phyloP scores from a whole-genome alignment of 1,284 basidiomycete species.

The Ceratobasidium sp. region DNA sequence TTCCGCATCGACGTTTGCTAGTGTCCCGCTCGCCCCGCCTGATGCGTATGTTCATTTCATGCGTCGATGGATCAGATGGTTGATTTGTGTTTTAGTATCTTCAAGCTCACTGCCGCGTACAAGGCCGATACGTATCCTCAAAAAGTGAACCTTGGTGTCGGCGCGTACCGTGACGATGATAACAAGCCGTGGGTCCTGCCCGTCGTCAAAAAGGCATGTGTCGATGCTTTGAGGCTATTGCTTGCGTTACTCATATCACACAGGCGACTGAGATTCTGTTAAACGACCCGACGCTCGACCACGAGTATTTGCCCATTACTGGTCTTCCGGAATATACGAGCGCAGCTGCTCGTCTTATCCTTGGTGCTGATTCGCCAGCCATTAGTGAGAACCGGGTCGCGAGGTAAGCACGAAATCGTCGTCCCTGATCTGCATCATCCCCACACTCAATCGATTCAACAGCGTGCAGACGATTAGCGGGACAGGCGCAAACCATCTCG shows the following conservation, averaged over 20 bases:
- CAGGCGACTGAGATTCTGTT: slow-evolving; percentile 79
- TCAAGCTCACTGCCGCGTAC: slow-evolving; percentile 89
- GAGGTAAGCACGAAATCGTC: slow-evolving; percentile 46
- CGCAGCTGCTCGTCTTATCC: slow-evolving; percentile 82
- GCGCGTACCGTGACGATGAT: slow-evolving; percentile 87
- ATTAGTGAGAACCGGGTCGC: slow-evolving; percentile 72
- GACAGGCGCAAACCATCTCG: slow-evolving; percentile 95
- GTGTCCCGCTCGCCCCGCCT: slow-evolving; percentile 79
- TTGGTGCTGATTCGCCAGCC: slow-evolving; percentile 76
- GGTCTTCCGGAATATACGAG: slow-evolving; percentile 83
- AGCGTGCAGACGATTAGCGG: slow-evolving; percentile 94
- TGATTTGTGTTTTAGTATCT: slow-evolving; percentile 67
- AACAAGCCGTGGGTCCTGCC: slow-evolving; percentile 92
- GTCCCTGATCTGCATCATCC: not conserved
- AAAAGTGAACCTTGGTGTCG: slow-evolving; percentile 93
- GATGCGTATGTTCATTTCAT: slow-evolving; percentile 61
- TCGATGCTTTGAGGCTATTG: slow-evolving; percentile 40
- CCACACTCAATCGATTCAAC: slow-evolving; percentile 41
- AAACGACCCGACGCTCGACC: slow-evolving; percentile 78
- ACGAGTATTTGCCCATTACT: slow-evolving; percentile 94
- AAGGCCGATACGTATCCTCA: slow-evolving; percentile 80
- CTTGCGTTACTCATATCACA: slow-evolving; percentile 36
- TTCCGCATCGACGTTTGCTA: slow-evolving; percentile 31
- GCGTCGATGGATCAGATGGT: not conserved
- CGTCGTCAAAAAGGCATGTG: slow-evolving; percentile 79